These are phyloP conservation scores for Ichthyophonus hoferi DNA, from an alignment of 208 protist genomes.

Conservation along the genomic window DNA sequence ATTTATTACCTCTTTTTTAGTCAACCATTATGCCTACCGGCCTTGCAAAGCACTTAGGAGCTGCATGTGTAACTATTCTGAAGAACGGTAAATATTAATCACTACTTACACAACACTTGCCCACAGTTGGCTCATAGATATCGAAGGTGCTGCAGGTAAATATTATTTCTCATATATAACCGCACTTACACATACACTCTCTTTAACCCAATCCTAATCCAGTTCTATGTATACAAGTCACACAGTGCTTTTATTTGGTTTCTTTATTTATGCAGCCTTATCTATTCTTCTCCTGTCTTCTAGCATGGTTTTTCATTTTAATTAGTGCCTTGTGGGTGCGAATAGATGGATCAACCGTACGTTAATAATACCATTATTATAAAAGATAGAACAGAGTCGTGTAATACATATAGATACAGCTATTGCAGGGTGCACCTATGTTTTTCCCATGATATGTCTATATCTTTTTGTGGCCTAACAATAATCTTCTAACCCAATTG, in stretches of 20 bases:
- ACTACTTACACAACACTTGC: background rate
- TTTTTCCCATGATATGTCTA: background rate
- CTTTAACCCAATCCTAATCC: background rate
- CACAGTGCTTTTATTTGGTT: background rate
- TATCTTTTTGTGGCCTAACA: background rate
- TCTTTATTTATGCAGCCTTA: background rate
- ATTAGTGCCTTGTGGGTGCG: background rate
- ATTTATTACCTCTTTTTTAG: background rate
- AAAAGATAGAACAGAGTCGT: background rate
- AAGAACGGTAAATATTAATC: background rate
- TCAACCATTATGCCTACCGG: background rate
- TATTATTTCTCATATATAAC: no score
- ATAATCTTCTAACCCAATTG: background rate
- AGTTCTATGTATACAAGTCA: background rate
- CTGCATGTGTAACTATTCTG: background rate
- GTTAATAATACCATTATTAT: background rate
- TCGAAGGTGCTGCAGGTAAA: background rate
- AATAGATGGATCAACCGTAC: background rate
- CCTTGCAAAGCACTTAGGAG: no score
- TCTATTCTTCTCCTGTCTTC: background rate
- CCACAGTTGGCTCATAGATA: background rate
- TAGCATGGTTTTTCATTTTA: background rate
- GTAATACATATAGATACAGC: background rate
- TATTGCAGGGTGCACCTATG: background rate
- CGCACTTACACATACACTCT: no score